Evolutionary conservation across 805 yeast genomes (phyloP).

Genomic region (Clavispora carvajalis): DNA sequence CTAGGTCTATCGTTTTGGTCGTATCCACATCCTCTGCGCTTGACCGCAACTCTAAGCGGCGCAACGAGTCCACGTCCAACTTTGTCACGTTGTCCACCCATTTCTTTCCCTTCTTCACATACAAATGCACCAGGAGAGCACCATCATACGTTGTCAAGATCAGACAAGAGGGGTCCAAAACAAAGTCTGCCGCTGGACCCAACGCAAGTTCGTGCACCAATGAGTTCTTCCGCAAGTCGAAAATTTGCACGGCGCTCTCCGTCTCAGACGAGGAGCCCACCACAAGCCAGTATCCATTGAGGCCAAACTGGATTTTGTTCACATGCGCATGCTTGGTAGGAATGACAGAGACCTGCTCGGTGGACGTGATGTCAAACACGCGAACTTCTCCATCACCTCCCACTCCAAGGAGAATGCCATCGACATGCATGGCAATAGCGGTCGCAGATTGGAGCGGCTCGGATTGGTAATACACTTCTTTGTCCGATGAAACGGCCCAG

Average conservation of each 20-base stretch:
- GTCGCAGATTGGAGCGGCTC: conserved; percentile 10
- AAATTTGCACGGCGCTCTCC: conserved; percentile 26
- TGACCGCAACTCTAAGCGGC: neutral
- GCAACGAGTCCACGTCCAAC: conserved; percentile 2
- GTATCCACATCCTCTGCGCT: conserved; percentile 5
- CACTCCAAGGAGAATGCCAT: conserved; percentile 42
- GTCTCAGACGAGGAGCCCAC: conserved; percentile 18
- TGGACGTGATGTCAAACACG: conserved; percentile 37
- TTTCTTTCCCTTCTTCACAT: conserved; percentile 34
- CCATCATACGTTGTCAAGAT: conserved; percentile 21
- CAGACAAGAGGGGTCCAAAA: conserved; percentile 34
- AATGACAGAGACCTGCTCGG: conserved; percentile 31
- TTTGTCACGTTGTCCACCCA: conserved; percentile 21
- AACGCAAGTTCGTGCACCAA: conserved; percentile 23
- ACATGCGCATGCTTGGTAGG: conserved; percentile 19
- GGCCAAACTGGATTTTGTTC: conserved; percentile 44
- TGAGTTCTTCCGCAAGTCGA: conserved; percentile 45
- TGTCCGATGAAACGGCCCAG: conserved; percentile 7
- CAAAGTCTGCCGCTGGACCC: conserved; percentile 14
- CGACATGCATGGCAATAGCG: conserved; percentile 39
- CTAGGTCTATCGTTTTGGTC: conserved; percentile 4
- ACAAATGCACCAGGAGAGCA: conserved; percentile 27
- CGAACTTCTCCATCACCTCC: conserved; percentile 32
- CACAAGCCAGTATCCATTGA: conserved; percentile 61
- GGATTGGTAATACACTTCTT: conserved; percentile 7